Base-by-base conservation (phyloP, 768 basidiomycete genomes). In the Paxillus rubicundulus region DNA sequence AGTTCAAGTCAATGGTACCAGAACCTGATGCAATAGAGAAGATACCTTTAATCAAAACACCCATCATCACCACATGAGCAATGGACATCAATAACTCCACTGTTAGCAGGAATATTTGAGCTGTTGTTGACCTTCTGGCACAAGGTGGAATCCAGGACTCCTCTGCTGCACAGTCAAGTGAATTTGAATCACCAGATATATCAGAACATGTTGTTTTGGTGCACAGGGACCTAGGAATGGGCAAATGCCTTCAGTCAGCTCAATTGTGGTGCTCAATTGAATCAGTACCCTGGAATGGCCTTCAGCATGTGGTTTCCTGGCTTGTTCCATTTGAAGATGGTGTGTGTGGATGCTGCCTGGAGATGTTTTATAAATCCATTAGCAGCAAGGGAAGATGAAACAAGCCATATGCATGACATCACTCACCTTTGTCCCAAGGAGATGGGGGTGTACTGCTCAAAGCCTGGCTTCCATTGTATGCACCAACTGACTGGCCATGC, bases 401-500 rank as follows among this genome's bases (percentile, higher is more conserved):
- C 44, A 16, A 59, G 62, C 18, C 48, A 70, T 1, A 60, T 67
- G 28, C 6, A 39, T 6, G 54, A 60, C 30, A 55, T 70, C 12
- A 50, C 54, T 5, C 28, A 48, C 1, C 39, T 71, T 9, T 61
- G 63, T 0, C 70, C 68, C 2, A 66, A 65, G 24, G 66, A 74
- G 46, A 72, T 64, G 1, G 63, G 58, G 3, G 72, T 66, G 41
- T 65, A 72, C 40, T 55, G 47, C 7, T 37, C 54, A 0, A 69
- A 70, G 5, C 72, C 70, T 0, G 67, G 64, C 1, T 75, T 74
- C 55, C 57, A 63, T 0, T 45, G 51, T 1, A 72, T 70, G 63
- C 73, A 77, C 43, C 65, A 75, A 36, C 45, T 71, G 9, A 69
- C 73, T 17, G 43, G 60, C 4, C 70, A 76, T 49, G 59, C 54